These are phyloP conservation scores for Buddleja alternifolia DNA, from an alignment of 257 asterid species.

Conservation along the genomic window DNA sequence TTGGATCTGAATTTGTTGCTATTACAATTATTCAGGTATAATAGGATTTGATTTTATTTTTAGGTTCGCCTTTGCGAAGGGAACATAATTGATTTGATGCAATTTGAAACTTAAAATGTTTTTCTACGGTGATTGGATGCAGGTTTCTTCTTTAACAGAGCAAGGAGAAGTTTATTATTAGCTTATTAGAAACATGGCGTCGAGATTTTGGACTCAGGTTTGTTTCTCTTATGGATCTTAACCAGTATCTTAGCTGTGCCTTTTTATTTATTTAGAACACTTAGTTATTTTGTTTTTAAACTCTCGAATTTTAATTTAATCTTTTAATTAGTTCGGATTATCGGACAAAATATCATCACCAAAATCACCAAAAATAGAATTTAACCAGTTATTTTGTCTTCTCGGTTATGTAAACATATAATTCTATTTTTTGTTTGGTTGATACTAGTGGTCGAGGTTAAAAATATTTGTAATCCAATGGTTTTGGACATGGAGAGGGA, in stretches of 20 bases:
- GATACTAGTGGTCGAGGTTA: not conserved
- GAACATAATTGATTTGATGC: conserved; percentile 1
- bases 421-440: not conserved
- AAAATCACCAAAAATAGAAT: too few relatives aligned
- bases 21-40: not conserved
- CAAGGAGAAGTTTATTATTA: conserved; percentile 10
- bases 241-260: not conserved
- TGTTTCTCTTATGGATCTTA: conserved; percentile 7
- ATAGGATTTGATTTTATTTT: not conserved
- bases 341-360: too few relatives aligned
- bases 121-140: conserved; percentile 27
- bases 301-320: not conserved
- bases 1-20: conserved; percentile 28
- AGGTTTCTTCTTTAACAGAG: conserved; percentile 25
- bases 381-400: not conserved
- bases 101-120: not conserved
- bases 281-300: not conserved
- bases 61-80: not conserved
- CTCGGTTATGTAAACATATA: not conserved
- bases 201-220: conserved; percentile 73
- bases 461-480: not conserved
- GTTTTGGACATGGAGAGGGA: not conserved
- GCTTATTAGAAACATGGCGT: conserved; percentile 38
- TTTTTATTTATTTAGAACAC: not conserved
- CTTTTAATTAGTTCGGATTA: not conserved